Percentiles rank a stretch among this genome's conserved stretches.
These are phyloP conservation scores for Penicillium sp. DNA, from an alignment of 2,329 filamentous ascomycete species.

Conservation along the genomic window DNA sequence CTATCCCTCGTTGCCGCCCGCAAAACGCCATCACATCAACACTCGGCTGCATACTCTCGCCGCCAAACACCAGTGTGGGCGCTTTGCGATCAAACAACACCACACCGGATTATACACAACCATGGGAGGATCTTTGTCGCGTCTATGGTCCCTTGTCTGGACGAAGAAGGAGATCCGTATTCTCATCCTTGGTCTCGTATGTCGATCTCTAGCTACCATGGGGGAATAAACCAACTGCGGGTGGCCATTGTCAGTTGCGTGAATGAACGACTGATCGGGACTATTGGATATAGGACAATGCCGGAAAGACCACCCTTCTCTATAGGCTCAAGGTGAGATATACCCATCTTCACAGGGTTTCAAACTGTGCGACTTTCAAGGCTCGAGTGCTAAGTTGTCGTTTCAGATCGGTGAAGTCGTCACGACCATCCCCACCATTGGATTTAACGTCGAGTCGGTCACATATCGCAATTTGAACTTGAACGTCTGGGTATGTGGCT, in stretches of 20 bases:
- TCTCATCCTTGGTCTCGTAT: slow-evolving; percentile 87
- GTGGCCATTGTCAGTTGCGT: neutral
- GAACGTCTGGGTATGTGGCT: slow-evolving; percentile 83
- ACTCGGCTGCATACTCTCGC: slow-evolving; percentile 8
- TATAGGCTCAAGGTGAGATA: slow-evolving; percentile 84
- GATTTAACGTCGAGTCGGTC: slow-evolving; percentile 98
- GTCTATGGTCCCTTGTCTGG: slow-evolving; percentile 73
- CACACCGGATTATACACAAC: slow-evolving; percentile 20
- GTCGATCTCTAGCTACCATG: slow-evolving; percentile 32
- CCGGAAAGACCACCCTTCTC: slow-evolving; percentile 94
- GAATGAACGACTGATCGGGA: slow-evolving; percentile 14
- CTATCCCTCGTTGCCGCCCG: neutral
- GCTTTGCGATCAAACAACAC: slow-evolving; percentile 5
- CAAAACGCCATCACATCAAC: slow-evolving; percentile 2
- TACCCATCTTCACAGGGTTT: neutral
- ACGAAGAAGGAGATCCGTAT: slow-evolving; percentile 98
- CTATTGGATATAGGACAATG: slow-evolving; percentile 72
- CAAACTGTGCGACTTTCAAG: neutral
- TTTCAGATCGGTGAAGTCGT: slow-evolving; percentile 93
- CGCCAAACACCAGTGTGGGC: slow-evolving; percentile 1
- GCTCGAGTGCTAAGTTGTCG: slow-evolving; percentile 11
- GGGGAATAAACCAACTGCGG: slow-evolving; percentile 16
- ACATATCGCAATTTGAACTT: slow-evolving; percentile 98
- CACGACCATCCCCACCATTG: slow-evolving; percentile 98
- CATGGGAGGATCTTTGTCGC: slow-evolving; percentile 61